Base-by-base conservation (phyloP, 495 filamentous ascomycete species). In the Penicillium argentinense region DNA sequence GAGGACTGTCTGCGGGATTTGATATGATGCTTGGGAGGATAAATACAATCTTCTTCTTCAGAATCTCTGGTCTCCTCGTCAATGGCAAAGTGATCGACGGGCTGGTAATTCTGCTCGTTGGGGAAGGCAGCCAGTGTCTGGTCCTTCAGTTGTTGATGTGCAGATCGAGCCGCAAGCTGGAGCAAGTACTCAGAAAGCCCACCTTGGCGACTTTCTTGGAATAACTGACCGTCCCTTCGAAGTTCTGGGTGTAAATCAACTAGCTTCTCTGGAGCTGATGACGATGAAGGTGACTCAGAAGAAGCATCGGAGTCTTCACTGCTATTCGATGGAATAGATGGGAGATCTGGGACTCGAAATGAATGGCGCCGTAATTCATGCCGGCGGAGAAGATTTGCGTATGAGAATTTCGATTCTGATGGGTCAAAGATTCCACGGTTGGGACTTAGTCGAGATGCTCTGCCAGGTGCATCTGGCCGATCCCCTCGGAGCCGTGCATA, bases 141-240 rank as follows among this genome's bases (percentile, higher is more conserved):
- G 13, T 88, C 85, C 33, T 76, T 73, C 28, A 88, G 55, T 60
- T 91, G 84, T 60, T 81, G 81, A 60, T 91, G 83, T 11, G 87
- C 87, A 47, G 87, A 84, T 40, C 77, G 79, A 28, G 86, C 85
- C 16, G 88, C 87, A 40, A 95, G 68, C 16, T 84, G 81, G 13
- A 92, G 76, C 29, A 95, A 65, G 53, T 89, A 91, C 9, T 83
- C 83, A 33, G 84, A 83, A 46, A 87, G 83, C 47, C 79, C 73
- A 26, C 83, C 83, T 63, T 91, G 84, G 39, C 82, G 83, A 69
- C 72, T 86, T 74, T 72, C 83, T 58, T 69, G 63, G 47, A 32
- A 74, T 26, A 64, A 53, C 54, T 62, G 23, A 45, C 59, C n/a
- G 64, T 68, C 21, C 66, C 70, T 51, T 68, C 69, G 34, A 60